phyloP scores from a whole-genome alignment of 345 rosid species.

The Litchi chinensis region DNA sequence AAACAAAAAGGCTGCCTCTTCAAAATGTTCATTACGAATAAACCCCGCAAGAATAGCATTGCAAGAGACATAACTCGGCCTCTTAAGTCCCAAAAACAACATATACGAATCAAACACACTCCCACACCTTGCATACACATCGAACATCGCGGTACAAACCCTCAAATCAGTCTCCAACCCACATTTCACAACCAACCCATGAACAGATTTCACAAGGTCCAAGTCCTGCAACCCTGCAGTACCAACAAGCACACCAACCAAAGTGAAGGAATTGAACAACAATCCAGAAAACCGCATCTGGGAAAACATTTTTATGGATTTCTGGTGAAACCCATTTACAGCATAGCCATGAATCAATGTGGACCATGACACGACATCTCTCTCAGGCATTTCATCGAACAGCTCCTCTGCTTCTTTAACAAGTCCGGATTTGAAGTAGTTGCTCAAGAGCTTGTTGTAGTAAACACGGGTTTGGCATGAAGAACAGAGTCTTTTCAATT shows the following conservation, averaged over 20 bases:
- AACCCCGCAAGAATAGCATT: conserved; percentile 43
- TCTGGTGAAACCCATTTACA: conserved; percentile 29
- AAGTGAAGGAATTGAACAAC: conserved; percentile 45
- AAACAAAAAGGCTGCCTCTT: conserved; percentile 34
- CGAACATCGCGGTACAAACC: conserved; percentile 41
- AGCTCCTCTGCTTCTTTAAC: conserved; percentile 36
- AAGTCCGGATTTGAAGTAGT: conserved; percentile 28
- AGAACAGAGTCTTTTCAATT: conserved; percentile 9
- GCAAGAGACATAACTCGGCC: conserved; percentile 38
- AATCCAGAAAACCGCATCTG: conserved; percentile 37
- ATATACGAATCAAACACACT: conserved; percentile 29
- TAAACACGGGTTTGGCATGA: background rate
- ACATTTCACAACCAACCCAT: conserved; percentile 37
- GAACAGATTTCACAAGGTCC: conserved; percentile 31
- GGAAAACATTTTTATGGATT: conserved; percentile 34
- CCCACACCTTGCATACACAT: conserved; percentile 44
- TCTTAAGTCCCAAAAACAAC: conserved; percentile 34
- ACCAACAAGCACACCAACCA: conserved; percentile 46
- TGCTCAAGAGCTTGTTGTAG: conserved; percentile 27
- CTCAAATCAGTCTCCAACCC: conserved; percentile 35
- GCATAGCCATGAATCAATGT: conserved; percentile 48
- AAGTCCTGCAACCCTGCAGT: conserved; percentile 21
- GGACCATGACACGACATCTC: conserved; percentile 45
- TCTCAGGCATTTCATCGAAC: conserved; percentile 39
- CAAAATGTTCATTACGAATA: conserved; percentile 30